Evolutionary conservation across 1,139 yeast genomes (phyloP), one percentile per base, ranked within the genome.

Genomic region (Debaryomyces udenii): DNA sequence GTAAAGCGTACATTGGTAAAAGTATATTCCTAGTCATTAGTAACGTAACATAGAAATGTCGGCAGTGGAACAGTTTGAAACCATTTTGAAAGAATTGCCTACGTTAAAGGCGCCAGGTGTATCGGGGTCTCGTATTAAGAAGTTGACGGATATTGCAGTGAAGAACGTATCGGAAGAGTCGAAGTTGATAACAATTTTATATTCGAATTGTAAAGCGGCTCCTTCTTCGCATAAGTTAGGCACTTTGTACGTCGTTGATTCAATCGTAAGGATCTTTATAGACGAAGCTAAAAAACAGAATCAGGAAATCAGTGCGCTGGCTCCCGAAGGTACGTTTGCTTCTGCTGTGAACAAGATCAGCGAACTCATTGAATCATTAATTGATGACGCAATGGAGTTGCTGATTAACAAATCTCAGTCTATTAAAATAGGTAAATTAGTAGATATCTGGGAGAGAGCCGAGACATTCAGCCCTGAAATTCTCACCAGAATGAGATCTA

Each of bases 371-470:
- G 81, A 78, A 55, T 74, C 78, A 31, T 66, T 83, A 40, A 62
- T 84, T 43, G 80, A 80, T 52, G 81, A 80, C 52, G 80, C 88
- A 23, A 64, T 83, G 55, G 74, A 76, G 39, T 75, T 73, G 47
- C 73, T 80, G 51, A 64, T 71, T 42, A 70, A 69, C 38, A 72
- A 74, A 42, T 71, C 78, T 38, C 82, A 80, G 50, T 71, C 72
- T 58, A 88, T 80, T 45, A 93, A 90, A 63, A 80, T 90, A 51
- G 74, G 81, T 56, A 91, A 90, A 64, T 75, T 93, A 53, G 78
- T 93, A 51, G 96, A 88, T 50, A 91, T 93, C 55, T 93, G 99
- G 99, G 89, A 83, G 55, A 81, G 89, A 51, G 86, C 93, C 27
- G 82, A 80, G 38, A 86, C 96, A 11, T 93, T 93, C 64, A 72